Percentiles rank a stretch among this genome's conserved stretches.
Evolutionary conservation across 1,284 basidiomycete species (phyloP).

Genomic region (Ganoderma boninense): DNA sequence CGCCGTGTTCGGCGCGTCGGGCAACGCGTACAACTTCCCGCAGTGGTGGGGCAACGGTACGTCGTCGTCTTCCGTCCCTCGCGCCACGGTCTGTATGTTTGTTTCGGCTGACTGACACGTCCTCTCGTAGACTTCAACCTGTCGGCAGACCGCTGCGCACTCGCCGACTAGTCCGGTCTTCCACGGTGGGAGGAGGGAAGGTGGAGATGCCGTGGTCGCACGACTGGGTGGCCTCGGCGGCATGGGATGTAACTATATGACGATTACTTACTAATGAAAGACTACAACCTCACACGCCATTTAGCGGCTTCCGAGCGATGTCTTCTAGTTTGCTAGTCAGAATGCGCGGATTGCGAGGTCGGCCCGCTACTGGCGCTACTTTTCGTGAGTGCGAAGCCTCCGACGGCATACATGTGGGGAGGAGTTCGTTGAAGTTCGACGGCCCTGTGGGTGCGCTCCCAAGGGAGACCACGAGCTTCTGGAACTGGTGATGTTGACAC

Average conservation of each 20-base stretch:
- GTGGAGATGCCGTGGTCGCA: neutral
- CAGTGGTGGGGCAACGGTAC: slow-evolving; percentile 43
- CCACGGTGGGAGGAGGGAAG: neutral
- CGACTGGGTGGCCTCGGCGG: neutral
- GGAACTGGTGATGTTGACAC: too few species aligned
- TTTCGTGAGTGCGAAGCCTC: too few species aligned
- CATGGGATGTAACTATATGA: neutral
- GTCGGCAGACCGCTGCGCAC: slow-evolving; percentile 40
- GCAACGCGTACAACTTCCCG: slow-evolving; percentile 38
- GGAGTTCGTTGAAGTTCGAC: too few species aligned
- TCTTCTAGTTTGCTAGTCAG: too few species aligned
- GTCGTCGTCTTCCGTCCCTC: neutral
- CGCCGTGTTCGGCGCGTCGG: slow-evolving; percentile 43
- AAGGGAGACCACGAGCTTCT: too few species aligned
- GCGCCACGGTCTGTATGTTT: too few species aligned
- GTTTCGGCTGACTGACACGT: neutral
- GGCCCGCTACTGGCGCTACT: too few species aligned
- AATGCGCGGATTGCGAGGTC: too few species aligned
- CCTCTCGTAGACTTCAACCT: slow-evolving; percentile 36
- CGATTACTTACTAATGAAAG: neutral
- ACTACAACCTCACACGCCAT: too few species aligned
- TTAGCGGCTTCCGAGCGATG: too few species aligned
- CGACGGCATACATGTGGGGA: too few species aligned
- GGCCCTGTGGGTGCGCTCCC: too few species aligned
- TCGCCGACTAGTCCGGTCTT: slow-evolving; percentile 15